These are phyloP conservation scores for Apiosordaria backusii DNA, from an alignment of 495 filamentous ascomycete genomes.

Conservation along the genomic window DNA sequence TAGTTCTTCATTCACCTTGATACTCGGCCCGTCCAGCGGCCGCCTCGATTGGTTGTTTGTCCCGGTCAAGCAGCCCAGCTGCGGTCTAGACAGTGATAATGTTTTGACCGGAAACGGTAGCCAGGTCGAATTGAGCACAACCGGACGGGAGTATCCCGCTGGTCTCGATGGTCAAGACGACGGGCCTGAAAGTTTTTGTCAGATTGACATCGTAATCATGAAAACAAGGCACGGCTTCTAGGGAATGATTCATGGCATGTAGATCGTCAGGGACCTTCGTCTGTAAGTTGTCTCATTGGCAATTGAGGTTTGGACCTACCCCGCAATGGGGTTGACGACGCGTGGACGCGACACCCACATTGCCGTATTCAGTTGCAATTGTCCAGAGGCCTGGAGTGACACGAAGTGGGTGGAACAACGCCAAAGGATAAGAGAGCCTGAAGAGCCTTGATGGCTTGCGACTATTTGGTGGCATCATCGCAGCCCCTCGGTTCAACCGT, in stretches of 20 bases:
- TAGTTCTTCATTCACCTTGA: neutral
- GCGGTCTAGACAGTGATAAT: neutral
- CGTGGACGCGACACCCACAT: neutral
- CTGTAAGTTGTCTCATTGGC: neutral
- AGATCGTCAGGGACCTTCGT: neutral
- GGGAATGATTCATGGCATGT: neutral
- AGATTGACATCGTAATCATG: neutral
- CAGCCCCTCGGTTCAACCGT: too few relatives aligned
- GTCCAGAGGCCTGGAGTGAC: neutral
- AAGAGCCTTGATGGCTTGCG: neutral
- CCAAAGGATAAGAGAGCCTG: neutral
- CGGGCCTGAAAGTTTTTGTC: neutral
- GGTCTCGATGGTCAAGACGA: neutral
- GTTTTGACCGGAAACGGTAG: slow-evolving; percentile 9
- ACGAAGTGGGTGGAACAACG: neutral
- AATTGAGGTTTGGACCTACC: neutral
- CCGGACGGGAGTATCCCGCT: neutral
- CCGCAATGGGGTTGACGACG: neutral
- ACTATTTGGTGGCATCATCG: neutral
- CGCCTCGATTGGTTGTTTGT: neutral
- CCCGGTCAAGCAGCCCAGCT: neutral
- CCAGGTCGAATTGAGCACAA: neutral
- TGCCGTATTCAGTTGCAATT: neutral
- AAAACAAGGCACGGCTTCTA: neutral
- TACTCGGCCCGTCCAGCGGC: neutral